phyloP scores from a whole-genome alignment of 768 basidiomycete genomes.

The Coprinellus aureogranulatus region DNA sequence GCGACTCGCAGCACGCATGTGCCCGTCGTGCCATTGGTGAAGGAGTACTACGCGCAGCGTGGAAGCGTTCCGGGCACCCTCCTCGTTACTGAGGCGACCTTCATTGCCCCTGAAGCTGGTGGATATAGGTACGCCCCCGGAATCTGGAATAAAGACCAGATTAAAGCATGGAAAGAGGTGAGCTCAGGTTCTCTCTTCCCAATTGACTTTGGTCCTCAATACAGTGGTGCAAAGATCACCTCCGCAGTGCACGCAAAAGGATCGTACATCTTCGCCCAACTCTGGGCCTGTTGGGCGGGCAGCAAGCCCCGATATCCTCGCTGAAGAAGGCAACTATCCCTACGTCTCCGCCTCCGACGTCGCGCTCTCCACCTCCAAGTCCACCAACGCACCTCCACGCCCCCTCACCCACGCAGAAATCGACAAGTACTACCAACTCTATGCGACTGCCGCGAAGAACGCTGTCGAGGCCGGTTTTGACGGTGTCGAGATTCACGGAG shows the following conservation, averaged over 20 bases:
- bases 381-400: constrained; percentile 6
- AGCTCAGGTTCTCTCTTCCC: constrained; percentile 13
- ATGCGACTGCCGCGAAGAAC: constrained; percentile 52
- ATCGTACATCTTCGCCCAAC: constrained; percentile 48
- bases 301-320: constrained; percentile 32
- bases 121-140: constrained; percentile 56
- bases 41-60: constrained; percentile 51
- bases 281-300: constrained; percentile 55
- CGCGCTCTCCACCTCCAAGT: constrained; percentile 8
- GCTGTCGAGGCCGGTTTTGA: constrained; percentile 66
- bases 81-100: constrained; percentile 56
- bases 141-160: constrained; percentile 62
- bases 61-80: constrained; percentile 48
- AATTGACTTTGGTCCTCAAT: neutral
- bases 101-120: constrained; percentile 48
- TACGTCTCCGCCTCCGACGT: constrained; percentile 34
- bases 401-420: constrained; percentile 45
- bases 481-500: constrained; percentile 46
- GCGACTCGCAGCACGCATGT: constrained; percentile 34
- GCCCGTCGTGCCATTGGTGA: constrained; percentile 31
- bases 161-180: constrained; percentile 55
- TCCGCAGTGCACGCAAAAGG: constrained; percentile 37
- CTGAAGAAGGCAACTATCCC: constrained; percentile 28
- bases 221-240: constrained; percentile 39
- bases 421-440: constrained; percentile 47